These are phyloP conservation scores for Ophiostoma sp. DNA, from an alignment of 2,329 filamentous ascomycete species.

Conservation along the genomic window DNA sequence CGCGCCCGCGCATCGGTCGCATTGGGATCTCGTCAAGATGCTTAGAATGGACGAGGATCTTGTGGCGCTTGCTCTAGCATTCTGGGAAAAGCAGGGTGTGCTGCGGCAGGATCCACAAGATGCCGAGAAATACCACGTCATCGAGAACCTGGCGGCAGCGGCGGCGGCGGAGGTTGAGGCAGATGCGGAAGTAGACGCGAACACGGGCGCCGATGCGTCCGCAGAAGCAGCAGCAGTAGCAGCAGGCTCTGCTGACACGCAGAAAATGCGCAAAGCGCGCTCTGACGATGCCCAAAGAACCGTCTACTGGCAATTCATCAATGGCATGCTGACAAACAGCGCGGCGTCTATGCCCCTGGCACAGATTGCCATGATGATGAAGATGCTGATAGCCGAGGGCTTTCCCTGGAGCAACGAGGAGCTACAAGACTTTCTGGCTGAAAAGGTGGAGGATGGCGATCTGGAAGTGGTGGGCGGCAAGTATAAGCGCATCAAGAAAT, in stretches of 20 bases:
- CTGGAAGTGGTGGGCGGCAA: slow-evolving; percentile 66
- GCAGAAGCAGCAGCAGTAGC: slow-evolving; percentile 29
- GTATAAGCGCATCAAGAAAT: slow-evolving; percentile 62
- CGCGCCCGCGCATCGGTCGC: slow-evolving; percentile 40
- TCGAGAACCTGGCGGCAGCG: slow-evolving; percentile 48
- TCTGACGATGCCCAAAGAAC: slow-evolving; percentile 54
- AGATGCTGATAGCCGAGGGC: slow-evolving; percentile 80
- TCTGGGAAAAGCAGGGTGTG: slow-evolving; percentile 66
- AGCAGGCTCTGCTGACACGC: slow-evolving; percentile 31
- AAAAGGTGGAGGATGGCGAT: slow-evolving; percentile 68
- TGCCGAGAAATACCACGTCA: slow-evolving; percentile 57
- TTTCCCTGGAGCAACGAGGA: slow-evolving; percentile 90
- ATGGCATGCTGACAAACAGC: slow-evolving; percentile 92
- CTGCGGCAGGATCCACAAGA: slow-evolving; percentile 43
- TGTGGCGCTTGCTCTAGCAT: slow-evolving; percentile 60
- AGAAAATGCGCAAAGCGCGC: slow-evolving; percentile 32
- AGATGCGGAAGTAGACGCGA: slow-evolving; percentile 21
- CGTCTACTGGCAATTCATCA: slow-evolving; percentile 87
- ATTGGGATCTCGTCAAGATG: slow-evolving; percentile 48
- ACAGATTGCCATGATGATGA: slow-evolving; percentile 90
- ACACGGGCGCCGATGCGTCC: slow-evolving; percentile 29
- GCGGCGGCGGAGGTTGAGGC: slow-evolving; percentile 32
- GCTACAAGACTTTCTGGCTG: slow-evolving; percentile 69
- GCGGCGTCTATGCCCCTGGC: slow-evolving; percentile 70
- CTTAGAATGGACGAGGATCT: slow-evolving; percentile 72